Conservation (phyloP, 2,329 filamentous ascomycete species). For the Lachnellula arida region DNA sequence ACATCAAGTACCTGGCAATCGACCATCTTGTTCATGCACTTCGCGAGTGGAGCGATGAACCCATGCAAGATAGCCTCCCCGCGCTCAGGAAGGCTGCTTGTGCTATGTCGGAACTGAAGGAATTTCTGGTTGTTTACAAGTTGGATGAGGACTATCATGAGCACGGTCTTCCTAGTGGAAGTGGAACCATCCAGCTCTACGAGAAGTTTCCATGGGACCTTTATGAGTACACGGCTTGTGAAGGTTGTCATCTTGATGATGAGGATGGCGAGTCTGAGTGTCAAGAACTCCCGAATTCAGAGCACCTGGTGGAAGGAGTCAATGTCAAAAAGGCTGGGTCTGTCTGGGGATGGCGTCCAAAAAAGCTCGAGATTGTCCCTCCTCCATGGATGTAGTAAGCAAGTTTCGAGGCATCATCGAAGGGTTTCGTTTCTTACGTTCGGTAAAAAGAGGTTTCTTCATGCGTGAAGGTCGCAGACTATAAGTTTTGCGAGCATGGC, state of each 20-base stretch:
- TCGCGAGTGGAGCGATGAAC: background rate
- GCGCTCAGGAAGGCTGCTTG: background rate
- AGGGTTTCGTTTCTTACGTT: background rate
- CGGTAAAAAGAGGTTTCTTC: background rate
- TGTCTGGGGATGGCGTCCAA: constrained; percentile 9
- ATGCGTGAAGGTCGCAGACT: background rate
- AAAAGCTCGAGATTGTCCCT: background rate
- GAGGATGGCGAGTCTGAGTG: constrained; percentile 2
- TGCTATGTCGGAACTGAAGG: constrained; percentile 6
- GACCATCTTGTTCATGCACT: background rate
- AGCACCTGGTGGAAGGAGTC: background rate
- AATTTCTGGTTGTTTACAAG: constrained; percentile 4
- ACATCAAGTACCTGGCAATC: constrained; percentile 12
- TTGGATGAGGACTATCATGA: constrained; percentile 5
- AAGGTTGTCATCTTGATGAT: background rate
- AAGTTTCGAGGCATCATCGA: background rate
- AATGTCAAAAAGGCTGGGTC: background rate
- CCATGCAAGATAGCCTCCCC: background rate
- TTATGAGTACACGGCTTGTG: background rate
- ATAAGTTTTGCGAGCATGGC: background rate
- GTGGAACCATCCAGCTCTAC: constrained; percentile 1
- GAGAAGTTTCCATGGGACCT: constrained; percentile 1
- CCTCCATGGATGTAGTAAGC: background rate
- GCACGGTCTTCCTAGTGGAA: constrained; percentile 1
- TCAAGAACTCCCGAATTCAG: background rate